phyloP scores from a whole-genome alignment of 495 filamentous ascomycete species.

The Cryomyces minteri region DNA sequence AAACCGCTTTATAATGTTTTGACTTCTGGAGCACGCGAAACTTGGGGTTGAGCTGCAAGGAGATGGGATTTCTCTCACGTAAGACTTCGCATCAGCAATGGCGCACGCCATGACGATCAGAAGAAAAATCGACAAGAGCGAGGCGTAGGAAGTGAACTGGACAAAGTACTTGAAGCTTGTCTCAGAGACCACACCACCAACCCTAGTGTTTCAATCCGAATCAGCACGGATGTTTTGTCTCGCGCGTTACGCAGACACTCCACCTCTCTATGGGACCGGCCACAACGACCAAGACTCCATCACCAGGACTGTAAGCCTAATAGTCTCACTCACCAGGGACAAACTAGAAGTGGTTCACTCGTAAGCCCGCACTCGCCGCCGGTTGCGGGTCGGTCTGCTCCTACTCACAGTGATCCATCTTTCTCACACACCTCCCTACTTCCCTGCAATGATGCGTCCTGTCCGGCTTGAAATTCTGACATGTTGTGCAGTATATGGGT shows the following conservation, averaged over 20 bases:
- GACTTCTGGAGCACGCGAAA: neutral
- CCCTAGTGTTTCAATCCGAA: constrained; percentile 27
- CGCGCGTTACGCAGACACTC: too few relatives aligned
- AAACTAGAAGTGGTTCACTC: constrained; percentile 14
- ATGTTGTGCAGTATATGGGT: constrained; percentile 64
- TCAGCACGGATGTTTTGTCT: neutral
- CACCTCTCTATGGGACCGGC: too few relatives aligned
- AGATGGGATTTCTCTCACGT: constrained; percentile 9
- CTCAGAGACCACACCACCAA: constrained; percentile 75
- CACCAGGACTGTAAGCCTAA: too few relatives aligned
- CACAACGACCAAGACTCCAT: too few relatives aligned
- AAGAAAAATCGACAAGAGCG: constrained; percentile 44
- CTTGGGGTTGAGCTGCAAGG: neutral
- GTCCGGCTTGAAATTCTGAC: constrained; percentile 70
- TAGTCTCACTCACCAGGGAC: constrained; percentile 47
- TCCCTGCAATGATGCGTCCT: constrained; percentile 73
- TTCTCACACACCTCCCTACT: constrained; percentile 57
- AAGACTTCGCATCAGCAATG: constrained; percentile 17
- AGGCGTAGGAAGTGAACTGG: constrained; percentile 59
- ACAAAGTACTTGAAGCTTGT: constrained; percentile 78
- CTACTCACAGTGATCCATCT: constrained; percentile 66
- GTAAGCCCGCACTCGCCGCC: too few relatives aligned
- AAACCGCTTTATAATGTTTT: neutral
- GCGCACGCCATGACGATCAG: constrained; percentile 41
- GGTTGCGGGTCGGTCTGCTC: too few relatives aligned